Evolutionary conservation across 2,329 filamentous ascomycete genomes (phyloP), one percentile per base, ranked within the genome.

Genomic region (Didymella keratinophila): DNA sequence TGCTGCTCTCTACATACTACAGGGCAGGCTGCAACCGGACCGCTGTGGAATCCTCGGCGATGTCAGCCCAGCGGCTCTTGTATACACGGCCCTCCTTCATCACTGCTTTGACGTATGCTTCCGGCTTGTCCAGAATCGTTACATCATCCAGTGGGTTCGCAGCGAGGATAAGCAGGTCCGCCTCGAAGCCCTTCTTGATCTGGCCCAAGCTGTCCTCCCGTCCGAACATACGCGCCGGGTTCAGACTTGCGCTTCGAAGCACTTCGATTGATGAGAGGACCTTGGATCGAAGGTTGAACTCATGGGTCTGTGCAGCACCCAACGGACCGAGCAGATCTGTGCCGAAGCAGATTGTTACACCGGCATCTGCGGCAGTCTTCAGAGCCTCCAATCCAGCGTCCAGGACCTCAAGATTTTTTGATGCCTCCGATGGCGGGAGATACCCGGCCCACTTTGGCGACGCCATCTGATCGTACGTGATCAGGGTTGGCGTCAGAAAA

Each of bases 91-190:
- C 84, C 34, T 84, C 84, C 66, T 86, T 86, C 46, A 87, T 76
- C 1, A 86, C 83, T 2, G 77, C 80, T 42, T 85, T 62, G 8
- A 86, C 62, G 58, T 80, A 75, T 64, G 78, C 76, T 48, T 85
- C 80, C 2, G 80, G 80, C 39, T 75, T 65, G 58, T 82, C 82
- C 25, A 87, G 66, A 4, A 86, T 73, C 0, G 77, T 76, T 18
- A 87, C 79, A 65, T 87, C 80, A n/a, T 85, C 79, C 50, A 87
- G 69, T 2, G 85, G 85, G 63, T 86, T 86, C 41, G 66, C 63
- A 37, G 81, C 80, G 41, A 86, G 64, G 2, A 87, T 72, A 28
- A 87, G 61, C 41, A 87, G 43, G 69, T 87, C 85, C 0, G 84
- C 85, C 2, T 75, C 72, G 58, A 81, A 84, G 0, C 83, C 84